Base-by-base conservation (phyloP, 177 flowering plant species). In the Telopea speciosissima region DNA sequence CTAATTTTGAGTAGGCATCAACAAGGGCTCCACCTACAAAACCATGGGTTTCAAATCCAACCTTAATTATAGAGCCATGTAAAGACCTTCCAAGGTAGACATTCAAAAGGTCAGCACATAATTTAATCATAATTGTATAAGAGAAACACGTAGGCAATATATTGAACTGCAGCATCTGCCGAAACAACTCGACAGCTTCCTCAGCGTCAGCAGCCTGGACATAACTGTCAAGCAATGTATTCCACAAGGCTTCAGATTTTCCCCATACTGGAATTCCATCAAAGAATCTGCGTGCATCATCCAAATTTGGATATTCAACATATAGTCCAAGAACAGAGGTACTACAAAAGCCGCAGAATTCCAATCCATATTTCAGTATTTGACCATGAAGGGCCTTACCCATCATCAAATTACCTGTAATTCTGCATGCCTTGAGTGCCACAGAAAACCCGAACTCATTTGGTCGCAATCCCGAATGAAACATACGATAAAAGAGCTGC, bases 381-480 rank as follows among this genome's bases (percentile, higher is more conserved):
- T 49, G 67, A 19, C 73, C 67, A 63, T 70, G 67, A 62, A 70
- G 26, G 25, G 44, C 36, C 61, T 24, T 13, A 44, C 73, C 73
- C 67, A 70, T 45, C 33, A 44, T 24, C 25, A 62, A 62, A 70
- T 70, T 23, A 63, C 31, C 19, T 33, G 21, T 12, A 63, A 70
- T 24, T 62, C 73, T 63, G 45, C 73, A 70, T 28, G 73, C 73
- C 67, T 70, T 70, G 42, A 70, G 66, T 14, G 59, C 66, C 66
- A 70, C 73, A 2, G 73, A 70, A 23, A 36, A 70, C 31, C 73
- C 67, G 63, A 70, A 70, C 61, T 70, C 73, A 5, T 70, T 70
- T 1, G 67, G 61, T 60, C 25, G 17, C 60, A 23, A 49, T 52
- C 73, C 73, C 5, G 61, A 70, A n/a, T 33, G 60, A 63, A 67